These are phyloP conservation scores for Flagelloscypha sp. DNA, from an alignment of 768 basidiomycete species.

Conservation along the genomic window DNA sequence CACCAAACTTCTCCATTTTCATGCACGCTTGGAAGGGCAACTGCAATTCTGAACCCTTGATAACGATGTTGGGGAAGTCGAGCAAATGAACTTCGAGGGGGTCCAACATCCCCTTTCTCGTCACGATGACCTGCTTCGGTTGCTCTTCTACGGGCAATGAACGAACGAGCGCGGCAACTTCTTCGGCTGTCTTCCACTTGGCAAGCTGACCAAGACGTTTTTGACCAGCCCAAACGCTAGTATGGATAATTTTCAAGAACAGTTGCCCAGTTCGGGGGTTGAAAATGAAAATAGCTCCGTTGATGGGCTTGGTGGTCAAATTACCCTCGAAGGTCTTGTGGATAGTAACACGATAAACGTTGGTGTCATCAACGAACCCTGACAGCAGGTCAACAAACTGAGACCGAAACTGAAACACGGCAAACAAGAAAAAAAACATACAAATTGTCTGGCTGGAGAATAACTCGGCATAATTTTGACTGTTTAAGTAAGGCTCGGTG, in stretches of 20 bases:
- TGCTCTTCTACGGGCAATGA: conserved; percentile 99
- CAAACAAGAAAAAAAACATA: conserved; percentile 20
- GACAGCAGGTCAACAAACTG: conserved; percentile 9
- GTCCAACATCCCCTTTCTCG: conserved; percentile 99
- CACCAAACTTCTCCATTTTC: conserved; percentile 99
- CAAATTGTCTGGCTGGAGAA: conserved; percentile 99
- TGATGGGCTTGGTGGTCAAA: conserved; percentile 98
- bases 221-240: conserved; percentile 99
- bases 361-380: conserved; percentile 99
- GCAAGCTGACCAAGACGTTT: conserved; percentile 99
- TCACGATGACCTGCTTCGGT: conserved; percentile 99
- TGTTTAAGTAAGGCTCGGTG: conserved; percentile 98
- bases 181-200: conserved; percentile 99
- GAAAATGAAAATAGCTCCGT: conserved; percentile 98
- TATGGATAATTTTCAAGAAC: conserved; percentile 99
- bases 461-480: conserved; percentile 91
- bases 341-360: conserved; percentile 98
- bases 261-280: conserved; percentile 97
- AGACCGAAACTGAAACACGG: background rate
- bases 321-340: conserved; percentile 99
- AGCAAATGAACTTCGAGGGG: conserved; percentile 96
- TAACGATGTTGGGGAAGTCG: conserved; percentile 99
- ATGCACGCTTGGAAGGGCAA: conserved; percentile 99
- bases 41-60: conserved; percentile 97
- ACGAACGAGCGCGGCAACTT: conserved; percentile 95